These are phyloP conservation scores for Bothriochloa decipiens DNA, from an alignment of 176 grass and related monocot species.

Conservation along the genomic window DNA sequence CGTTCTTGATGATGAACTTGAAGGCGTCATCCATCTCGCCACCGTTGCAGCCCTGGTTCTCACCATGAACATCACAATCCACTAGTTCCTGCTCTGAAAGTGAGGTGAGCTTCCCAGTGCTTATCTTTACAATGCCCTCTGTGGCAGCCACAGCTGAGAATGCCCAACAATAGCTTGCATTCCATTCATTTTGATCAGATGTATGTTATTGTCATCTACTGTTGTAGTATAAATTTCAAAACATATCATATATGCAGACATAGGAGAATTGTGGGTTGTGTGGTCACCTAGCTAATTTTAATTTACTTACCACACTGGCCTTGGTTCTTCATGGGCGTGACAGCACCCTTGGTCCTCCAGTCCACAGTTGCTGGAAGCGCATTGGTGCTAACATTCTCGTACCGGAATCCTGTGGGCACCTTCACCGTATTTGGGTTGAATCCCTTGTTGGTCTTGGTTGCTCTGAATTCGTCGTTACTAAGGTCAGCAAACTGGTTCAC, in stretches of 20 bases:
- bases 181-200: neutral
- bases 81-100: slow-evolving; percentile 58
- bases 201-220: neutral
- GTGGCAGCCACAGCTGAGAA: slow-evolving; percentile 47
- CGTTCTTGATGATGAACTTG: slow-evolving; percentile 44
- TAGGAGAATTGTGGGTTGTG: neutral
- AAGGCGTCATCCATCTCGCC: slow-evolving; percentile 54
- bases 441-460: neutral
- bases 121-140: slow-evolving; percentile 48
- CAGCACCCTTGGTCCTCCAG: slow-evolving; percentile 7
- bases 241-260: too few relatives aligned
- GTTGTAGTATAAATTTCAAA: neutral
- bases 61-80: slow-evolving; percentile 42
- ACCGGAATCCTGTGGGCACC: neutral
- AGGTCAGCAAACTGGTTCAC: slow-evolving; percentile 28
- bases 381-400: neutral
- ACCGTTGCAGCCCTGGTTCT: slow-evolving; percentile 51
- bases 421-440: neutral
- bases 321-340: slow-evolving; percentile 40
- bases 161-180: slow-evolving; percentile 45
- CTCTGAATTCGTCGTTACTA: slow-evolving; percentile 14
- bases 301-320: neutral
- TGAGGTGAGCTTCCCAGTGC: slow-evolving; percentile 43
- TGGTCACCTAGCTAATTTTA: neutral
- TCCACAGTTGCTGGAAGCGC: neutral